Base-by-base conservation (phyloP, 257 asterid species). In the Primulina huaijiensis region DNA sequence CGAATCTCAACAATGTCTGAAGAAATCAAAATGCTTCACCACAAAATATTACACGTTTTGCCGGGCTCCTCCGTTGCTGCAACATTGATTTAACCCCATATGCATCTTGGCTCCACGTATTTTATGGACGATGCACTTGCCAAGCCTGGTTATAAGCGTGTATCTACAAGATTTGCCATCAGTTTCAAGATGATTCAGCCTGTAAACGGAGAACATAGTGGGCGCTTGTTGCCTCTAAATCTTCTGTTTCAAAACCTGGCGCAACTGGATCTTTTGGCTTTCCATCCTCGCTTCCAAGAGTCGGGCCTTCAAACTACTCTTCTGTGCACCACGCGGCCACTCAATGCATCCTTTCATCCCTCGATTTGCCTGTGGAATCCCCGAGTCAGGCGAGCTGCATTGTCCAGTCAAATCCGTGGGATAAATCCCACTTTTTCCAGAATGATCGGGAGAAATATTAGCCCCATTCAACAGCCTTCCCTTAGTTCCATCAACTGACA, bases 231-330 rank as follows among this genome's bases (percentile, higher is more conserved):
- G 21, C 40, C 60, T 14, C 80, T 78, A 88, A 55, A 86, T 84
- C 85, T 94, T 89, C 73, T 89, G 99, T 85, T 91, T 89, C 81
- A 94, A 68, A 67, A 91, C 99, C 73, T 94, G 99, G 71, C 95
- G 82, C 74, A 94, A 69, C 86, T 90, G 99, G 78, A 94, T 67
- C 84, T 91, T 94, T 30, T 84, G 96, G 72, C 92, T 84, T 70
- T 89, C 97, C 86, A 82, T 81, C 81, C 91, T 86, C 8, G 99
- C 99, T 65, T 89, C 95, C 76, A 94, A 38, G 21, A 94, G 83
- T 67, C 89, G 81, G 0, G 96, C 71, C 76, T 92, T 92, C 81
- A 92, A 79, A 67, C 94, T 92, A 61, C 76, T 77, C 78, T 87
- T 90, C 67, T 85, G 96, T 6, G 77, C 83, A 4, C 79, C 69